These are phyloP conservation scores for Podaxis sp. DNA, from an alignment of 768 basidiomycete species.

Conservation along the genomic window DNA sequence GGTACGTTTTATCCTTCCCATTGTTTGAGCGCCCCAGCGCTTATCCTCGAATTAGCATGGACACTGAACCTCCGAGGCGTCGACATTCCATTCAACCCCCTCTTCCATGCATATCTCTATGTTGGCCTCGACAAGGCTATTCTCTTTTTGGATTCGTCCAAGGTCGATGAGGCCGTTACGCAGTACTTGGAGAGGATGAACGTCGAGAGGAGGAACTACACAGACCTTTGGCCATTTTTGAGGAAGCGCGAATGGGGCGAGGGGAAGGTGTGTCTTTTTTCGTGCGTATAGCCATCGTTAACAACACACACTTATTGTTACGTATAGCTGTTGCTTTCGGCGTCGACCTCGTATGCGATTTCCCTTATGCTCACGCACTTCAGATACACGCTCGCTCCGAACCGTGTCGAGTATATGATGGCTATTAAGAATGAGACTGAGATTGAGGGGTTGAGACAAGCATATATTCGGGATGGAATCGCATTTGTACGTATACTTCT, in stretches of 20 bases:
- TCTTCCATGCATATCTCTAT: slow-evolving; percentile 87
- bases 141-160: slow-evolving; percentile 75
- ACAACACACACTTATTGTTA: background rate
- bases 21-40: slow-evolving; percentile 12
- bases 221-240: slow-evolving; percentile 78
- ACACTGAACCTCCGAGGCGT: slow-evolving; percentile 85
- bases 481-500: slow-evolving; percentile 59
- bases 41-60: slow-evolving; percentile 55
- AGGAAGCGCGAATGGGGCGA: slow-evolving; percentile 74
- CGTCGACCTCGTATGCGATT: slow-evolving; percentile 80
- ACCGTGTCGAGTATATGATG: slow-evolving; percentile 75
- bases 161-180: slow-evolving; percentile 58
- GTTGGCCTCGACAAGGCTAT: slow-evolving; percentile 59
- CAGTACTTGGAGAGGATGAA: slow-evolving; percentile 57
- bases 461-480: slow-evolving; percentile 89
- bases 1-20: slow-evolving; percentile 41
- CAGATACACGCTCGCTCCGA: slow-evolving; percentile 72
- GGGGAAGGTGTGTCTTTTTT: slow-evolving; percentile 54
- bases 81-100: slow-evolving; percentile 89
- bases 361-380: slow-evolving; percentile 82
- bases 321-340: slow-evolving; percentile 60
- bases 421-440: slow-evolving; percentile 88
- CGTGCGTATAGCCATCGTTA: slow-evolving; percentile 6
- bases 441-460: slow-evolving; percentile 76
- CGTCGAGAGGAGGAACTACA: slow-evolving; percentile 66